Conservation (phyloP, 441 rosid genomes). For the Macaranga tanarius region DNA sequence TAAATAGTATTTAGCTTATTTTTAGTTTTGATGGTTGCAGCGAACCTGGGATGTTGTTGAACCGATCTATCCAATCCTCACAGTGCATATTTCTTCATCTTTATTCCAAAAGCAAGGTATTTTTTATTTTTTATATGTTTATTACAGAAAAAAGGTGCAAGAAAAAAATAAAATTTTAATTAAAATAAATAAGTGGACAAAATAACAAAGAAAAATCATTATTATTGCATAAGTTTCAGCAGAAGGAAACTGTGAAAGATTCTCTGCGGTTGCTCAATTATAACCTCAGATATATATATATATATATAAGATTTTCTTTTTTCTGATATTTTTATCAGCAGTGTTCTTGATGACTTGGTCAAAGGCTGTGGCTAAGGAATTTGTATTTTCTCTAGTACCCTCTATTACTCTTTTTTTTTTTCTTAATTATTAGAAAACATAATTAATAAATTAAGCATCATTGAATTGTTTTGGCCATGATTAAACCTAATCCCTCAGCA, state of each 20-base stretch:
- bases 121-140: neutral
- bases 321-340: neutral
- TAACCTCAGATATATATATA: constrained; percentile 16
- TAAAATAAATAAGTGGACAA: neutral
- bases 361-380: constrained; percentile 29
- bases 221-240: constrained; percentile 18
- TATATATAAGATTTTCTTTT: constrained; percentile 9
- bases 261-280: constrained; percentile 34
- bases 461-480: no score
- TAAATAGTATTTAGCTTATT: constrained; percentile 5
- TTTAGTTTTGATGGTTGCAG: constrained; percentile 50
- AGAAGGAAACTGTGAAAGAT: constrained; percentile 31
- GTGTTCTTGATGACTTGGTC: constrained; percentile 45
- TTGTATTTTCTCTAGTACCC: neutral
- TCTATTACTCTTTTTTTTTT: no score
- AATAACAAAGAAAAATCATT: constrained; percentile 12
- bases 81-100: constrained; percentile 11
- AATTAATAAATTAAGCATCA: no score
- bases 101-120: neutral
- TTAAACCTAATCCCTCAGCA: no score
- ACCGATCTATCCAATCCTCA: constrained; percentile 41
- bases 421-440: no score
- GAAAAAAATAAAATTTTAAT: neutral
- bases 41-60: constrained; percentile 49
- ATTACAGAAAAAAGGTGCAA: neutral